Evolutionary conservation across 2,329 filamentous ascomycete species (phyloP).

Genomic region (Alternaria conjuncta): DNA sequence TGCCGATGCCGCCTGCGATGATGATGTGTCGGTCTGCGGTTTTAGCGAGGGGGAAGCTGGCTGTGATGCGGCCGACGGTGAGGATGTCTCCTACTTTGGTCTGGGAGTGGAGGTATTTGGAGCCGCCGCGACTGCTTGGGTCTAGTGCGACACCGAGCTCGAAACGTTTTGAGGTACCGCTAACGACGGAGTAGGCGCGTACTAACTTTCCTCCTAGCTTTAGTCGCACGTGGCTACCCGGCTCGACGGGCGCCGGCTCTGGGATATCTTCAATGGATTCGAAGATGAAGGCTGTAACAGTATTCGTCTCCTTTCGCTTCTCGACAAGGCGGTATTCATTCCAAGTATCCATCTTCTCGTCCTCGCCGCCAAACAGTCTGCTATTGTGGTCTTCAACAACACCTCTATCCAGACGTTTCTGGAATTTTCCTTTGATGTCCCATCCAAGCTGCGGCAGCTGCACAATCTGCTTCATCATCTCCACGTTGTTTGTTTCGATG

Average conservation of each 20-base stretch:
- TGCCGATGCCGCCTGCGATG: conserved; percentile 69
- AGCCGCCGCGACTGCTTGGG: conserved; percentile 64
- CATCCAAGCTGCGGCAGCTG: conserved; percentile 57
- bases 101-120: conserved; percentile 62
- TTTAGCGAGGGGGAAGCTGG: conserved; percentile 54
- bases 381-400: conserved; percentile 37
- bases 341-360: conserved; percentile 43
- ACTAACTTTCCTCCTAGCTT: conserved; percentile 63
- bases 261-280: conserved; percentile 52
- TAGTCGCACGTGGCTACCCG: conserved; percentile 64
- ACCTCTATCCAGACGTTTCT: conserved; percentile 58
- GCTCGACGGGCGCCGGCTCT: conserved; percentile 40
- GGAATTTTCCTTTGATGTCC: conserved; percentile 61
- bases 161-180: conserved; percentile 58
- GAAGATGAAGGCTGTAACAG: conserved; percentile 61
- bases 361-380: conserved; percentile 36
- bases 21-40: conserved; percentile 66
- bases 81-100: conserved; percentile 59
- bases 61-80: conserved; percentile 59
- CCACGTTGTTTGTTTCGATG: conserved; percentile 57
- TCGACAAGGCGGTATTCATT: conserved; percentile 54
- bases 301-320: conserved; percentile 59
- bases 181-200: conserved; percentile 67
- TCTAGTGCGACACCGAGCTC: conserved; percentile 66
- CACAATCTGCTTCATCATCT: conserved; percentile 53